Percentiles rank a stretch among this genome's conserved stretches.
phyloP scores from a whole-genome alignment of 306 rosid species.

The Urtica urens region DNA sequence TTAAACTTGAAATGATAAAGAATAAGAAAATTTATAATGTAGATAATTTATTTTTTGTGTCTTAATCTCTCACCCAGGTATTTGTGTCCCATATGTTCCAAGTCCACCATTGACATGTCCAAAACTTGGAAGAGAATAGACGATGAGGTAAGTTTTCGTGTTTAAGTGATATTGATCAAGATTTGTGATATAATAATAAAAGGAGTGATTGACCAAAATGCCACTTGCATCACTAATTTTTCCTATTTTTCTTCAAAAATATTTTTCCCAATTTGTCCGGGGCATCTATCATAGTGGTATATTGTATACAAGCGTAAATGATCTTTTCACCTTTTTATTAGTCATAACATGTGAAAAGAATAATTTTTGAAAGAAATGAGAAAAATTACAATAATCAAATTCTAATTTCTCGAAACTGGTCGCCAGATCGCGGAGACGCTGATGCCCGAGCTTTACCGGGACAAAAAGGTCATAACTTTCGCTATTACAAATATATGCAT shows the following conservation, averaged over 20 bases:
- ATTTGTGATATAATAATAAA: neutral
- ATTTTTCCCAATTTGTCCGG: too few species aligned
- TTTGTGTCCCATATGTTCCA: slow-evolving; percentile 91
- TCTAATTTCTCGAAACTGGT: slow-evolving; percentile 15
- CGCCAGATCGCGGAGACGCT: slow-evolving; percentile 69
- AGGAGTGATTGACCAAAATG: too few species aligned
- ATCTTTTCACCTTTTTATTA: too few species aligned
- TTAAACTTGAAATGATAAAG: too few species aligned
- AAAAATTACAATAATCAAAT: too few species aligned
- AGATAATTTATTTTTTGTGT: neutral
- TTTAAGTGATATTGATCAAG: neutral
- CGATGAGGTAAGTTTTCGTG: slow-evolving; percentile 59
- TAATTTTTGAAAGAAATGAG: too few species aligned
- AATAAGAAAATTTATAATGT: too few species aligned
- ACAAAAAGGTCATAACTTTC: slow-evolving; percentile 49
- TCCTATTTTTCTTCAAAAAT: neutral
- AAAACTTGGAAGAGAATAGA: slow-evolving; percentile 75
- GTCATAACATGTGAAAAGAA: too few species aligned
- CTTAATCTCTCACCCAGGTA: slow-evolving; percentile 27
- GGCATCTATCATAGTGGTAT: too few species aligned
- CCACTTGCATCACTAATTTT: neutral
- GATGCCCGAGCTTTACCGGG: slow-evolving; percentile 77
- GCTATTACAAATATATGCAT: neutral
- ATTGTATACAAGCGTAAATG: too few species aligned
- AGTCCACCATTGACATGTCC: slow-evolving; percentile 79